These are phyloP conservation scores for Globisporangium acanthophoron DNA, from an alignment of 352 stramenopile genomes.

Conservation along the genomic window DNA sequence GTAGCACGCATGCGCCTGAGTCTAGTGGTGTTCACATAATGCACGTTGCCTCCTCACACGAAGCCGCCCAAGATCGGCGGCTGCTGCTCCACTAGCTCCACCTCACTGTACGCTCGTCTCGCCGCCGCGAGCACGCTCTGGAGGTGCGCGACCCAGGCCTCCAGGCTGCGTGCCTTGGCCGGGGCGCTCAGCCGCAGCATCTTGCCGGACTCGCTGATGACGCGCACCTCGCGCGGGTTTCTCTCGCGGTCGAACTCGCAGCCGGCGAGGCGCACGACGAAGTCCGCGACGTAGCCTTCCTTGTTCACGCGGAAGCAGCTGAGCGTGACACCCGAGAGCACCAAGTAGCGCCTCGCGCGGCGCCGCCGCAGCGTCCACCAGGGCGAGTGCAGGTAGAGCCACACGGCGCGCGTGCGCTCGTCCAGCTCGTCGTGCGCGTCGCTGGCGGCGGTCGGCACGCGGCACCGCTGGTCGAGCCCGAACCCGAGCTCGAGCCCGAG, in stretches of 20 bases:
- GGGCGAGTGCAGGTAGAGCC: constrained; percentile 32
- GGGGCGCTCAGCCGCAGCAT: constrained; percentile 15
- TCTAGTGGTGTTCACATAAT: background rate
- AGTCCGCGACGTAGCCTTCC: constrained; percentile 30
- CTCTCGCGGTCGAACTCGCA: constrained; percentile 14
- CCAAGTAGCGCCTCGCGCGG: constrained; percentile 25
- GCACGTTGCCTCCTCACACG: background rate
- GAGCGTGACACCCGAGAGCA: constrained; percentile 30
- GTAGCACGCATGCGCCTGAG: too few relatives aligned
- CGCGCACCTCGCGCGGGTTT: background rate
- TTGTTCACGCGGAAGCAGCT: constrained; percentile 54
- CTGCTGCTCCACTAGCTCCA: background rate
- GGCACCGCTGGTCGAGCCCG: background rate
- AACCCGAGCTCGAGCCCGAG: background rate
- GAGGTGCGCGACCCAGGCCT: constrained; percentile 7
- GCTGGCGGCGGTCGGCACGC: background rate
- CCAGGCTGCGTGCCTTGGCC: background rate
- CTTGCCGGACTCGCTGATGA: constrained; percentile 12
- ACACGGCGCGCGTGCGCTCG: constrained; percentile 19
- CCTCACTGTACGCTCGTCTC: background rate
- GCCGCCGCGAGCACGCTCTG: background rate
- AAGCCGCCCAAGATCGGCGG: background rate
- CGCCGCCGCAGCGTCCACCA: constrained; percentile 29
- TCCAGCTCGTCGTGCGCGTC: constrained; percentile 6
- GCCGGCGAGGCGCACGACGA: constrained; percentile 19